Conservation (phyloP, 2,329 filamentous ascomycete genomes). For the Verruconis gallopava region DNA sequence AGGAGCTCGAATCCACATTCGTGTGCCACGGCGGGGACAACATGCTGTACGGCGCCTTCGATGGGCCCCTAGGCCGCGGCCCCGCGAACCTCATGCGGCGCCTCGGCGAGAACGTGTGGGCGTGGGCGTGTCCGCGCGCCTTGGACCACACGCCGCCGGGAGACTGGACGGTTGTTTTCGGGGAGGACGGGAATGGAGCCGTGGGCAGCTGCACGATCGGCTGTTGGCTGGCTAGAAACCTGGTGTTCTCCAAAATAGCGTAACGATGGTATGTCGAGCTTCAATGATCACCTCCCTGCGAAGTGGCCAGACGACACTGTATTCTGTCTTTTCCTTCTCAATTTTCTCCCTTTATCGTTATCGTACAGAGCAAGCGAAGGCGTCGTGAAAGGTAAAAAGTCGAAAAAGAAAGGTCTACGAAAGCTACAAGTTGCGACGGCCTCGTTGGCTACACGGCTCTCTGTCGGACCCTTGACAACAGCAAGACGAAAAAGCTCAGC, state of each 20-base stretch:
- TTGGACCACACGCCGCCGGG: constrained; percentile 31
- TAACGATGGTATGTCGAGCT: no score
- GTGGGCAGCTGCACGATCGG: background rate
- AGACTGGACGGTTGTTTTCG: constrained; percentile 31
- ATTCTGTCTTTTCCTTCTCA: no score
- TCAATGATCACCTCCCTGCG: no score
- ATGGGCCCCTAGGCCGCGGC: constrained; percentile 30
- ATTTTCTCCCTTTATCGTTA: no score
- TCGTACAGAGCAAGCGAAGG: no score
- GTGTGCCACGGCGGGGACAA: constrained; percentile 22
- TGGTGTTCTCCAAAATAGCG: background rate
- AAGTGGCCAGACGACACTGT: no score
- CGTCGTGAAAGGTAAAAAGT: no score
- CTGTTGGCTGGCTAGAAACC: constrained; percentile 1
- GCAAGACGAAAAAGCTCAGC: no score
- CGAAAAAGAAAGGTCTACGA: no score
- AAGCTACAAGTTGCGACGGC: no score
- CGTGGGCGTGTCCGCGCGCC: constrained; percentile 25
- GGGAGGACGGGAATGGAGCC: background rate
- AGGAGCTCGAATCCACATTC: constrained; percentile 27
- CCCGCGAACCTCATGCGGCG: constrained; percentile 25
- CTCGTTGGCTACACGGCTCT: no score
- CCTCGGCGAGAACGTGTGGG: constrained; percentile 29
- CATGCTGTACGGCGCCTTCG: constrained; percentile 30
- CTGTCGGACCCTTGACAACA: no score